These are phyloP conservation scores for Thielaviopsis cerberus DNA, from an alignment of 2,329 filamentous ascomycete genomes.

Conservation along the genomic window DNA sequence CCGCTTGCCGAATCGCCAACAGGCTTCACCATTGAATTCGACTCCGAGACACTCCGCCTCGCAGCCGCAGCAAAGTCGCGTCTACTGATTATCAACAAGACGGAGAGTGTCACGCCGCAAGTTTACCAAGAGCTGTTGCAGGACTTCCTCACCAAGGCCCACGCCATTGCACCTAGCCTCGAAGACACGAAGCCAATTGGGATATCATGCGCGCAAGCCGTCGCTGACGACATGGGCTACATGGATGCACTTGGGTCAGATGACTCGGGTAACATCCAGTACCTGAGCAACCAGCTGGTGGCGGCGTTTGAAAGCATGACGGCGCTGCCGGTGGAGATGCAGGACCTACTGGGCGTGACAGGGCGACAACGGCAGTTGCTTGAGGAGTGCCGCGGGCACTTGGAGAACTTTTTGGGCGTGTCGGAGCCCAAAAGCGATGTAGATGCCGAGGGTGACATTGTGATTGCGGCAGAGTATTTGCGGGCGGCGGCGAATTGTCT, in stretches of 20 bases:
- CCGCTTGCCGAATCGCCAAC: neutral
- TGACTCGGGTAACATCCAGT: conserved; percentile 48
- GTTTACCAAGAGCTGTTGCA: conserved; percentile 20
- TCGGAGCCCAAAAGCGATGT: conserved; percentile 22
- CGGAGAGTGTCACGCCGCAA: conserved; percentile 26
- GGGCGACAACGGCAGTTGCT: conserved; percentile 75
- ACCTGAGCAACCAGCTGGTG: conserved; percentile 49
- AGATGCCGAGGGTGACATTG: conserved; percentile 51
- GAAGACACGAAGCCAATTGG: conserved; percentile 23
- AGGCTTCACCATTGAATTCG: conserved; percentile 26
- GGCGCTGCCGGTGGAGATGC: conserved; percentile 47
- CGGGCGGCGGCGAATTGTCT: conserved; percentile 62
- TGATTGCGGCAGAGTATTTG: conserved; percentile 76
- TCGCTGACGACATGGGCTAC: conserved; percentile 53
- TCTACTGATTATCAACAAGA: conserved; percentile 45
- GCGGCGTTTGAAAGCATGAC: conserved; percentile 53
- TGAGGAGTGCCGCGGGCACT: conserved; percentile 48
- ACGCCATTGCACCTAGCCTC: conserved; percentile 22
- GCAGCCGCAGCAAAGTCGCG: conserved; percentile 29
- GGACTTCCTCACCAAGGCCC: neutral
- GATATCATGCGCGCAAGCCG: conserved; percentile 19
- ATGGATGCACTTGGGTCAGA: conserved; percentile 13
- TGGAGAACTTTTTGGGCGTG: conserved; percentile 54
- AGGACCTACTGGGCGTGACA: conserved; percentile 76
- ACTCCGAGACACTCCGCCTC: conserved; percentile 35